Base-by-base conservation (phyloP, 257 asterid species). In the Ophiorrhiza pumila region DNA sequence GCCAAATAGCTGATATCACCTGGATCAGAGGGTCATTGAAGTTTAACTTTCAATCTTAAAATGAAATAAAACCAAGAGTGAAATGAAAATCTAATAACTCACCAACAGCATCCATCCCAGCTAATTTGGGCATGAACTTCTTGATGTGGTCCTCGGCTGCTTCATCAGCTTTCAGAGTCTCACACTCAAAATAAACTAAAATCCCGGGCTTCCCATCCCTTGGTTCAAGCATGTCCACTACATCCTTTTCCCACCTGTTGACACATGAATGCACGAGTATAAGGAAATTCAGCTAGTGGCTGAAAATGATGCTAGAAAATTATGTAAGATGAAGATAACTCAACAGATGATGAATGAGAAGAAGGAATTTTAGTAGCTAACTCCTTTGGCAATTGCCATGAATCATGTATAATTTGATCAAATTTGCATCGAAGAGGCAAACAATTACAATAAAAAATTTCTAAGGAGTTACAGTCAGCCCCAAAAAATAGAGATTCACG, bases 51-150 rank as follows among this genome's bases (percentile, higher is more conserved):
- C 46, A 58, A 55, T 20, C 12, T 14, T 7, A 42, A 34, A 65
- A 42, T 32, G 7, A 13, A 9, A 53, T 13, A 4, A 35, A 23
- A 9, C 9, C 18, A 66, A 1, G 5, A 65, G 72, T 47, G 45
- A 71, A 71, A 35, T 65, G 25, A 58, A 73, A 58, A 58, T 63
- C 49, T 47, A 78, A 52, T 52, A 35, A 53, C 83, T 86, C 85
- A 95, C 99, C 96, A 18, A 95, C 93, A 55, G 98, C 98, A 79
- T 90, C 96, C 88, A 86, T 80, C 80, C 98, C 97, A 7, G 85
- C 86, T 83, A 95, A 79, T 82, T 92, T 95, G 37, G 99, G 99
- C 96, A 95, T 95, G 95, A 89, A 95, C 80, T 82, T 83, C 56
- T 65, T 83, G 80, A 95, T 87, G 81, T 95, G 99, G 41, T 90